Base-by-base conservation (phyloP, 169 alveolate species). In the Plasmodium relictum region DNA sequence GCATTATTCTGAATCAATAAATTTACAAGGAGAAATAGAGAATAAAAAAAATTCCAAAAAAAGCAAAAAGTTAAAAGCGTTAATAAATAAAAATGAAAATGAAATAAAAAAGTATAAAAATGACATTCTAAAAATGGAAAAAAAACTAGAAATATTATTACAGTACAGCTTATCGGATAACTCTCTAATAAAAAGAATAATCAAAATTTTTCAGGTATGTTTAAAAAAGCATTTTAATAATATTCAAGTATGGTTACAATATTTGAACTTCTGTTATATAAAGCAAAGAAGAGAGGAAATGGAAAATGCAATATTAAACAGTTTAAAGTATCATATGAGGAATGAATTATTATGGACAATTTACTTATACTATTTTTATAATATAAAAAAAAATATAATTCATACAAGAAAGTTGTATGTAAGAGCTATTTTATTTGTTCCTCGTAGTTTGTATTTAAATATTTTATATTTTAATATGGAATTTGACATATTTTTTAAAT, bases 291-390 rank as follows among this genome's bases (percentile, higher is more conserved):
- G 22, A 44, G 74, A 54, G 3, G 83, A 83, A 42, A 41, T 83
- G 20, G 86, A 83, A 58, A 83, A 37, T 18, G 83, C 91, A 61
- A 83, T 83, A 70, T 66, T 83, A 41, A 56, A 52, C 31, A 45
- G 83, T 20, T 20, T 83, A 44, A 83, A 83, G 45, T 66, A 66
- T 41, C 83, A 83, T 83, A 66, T 70, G 54, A 56, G 56, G 18
- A 83, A 83, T 83, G 91, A 83, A 69, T 45, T 69, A 24, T 68
- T 66, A 52, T 83, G 91, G 91, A 31, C 54, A 48, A 24, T 68
- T 72, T 66, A 70, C 50, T 50, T 83, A 16, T 50, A 56, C 16
- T 83, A 69, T 83, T 83, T 83, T 58, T 83, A 69, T 70, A 69
- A 56, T 59, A 24, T 69, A 22, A 68, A 68, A 59, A 70, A 83